A percentile compares a stretch with the other conserved stretches of the same genome.
Conservation (phyloP, 2,329 filamentous ascomycete genomes). For the Fusarium verticillioides region DNA sequence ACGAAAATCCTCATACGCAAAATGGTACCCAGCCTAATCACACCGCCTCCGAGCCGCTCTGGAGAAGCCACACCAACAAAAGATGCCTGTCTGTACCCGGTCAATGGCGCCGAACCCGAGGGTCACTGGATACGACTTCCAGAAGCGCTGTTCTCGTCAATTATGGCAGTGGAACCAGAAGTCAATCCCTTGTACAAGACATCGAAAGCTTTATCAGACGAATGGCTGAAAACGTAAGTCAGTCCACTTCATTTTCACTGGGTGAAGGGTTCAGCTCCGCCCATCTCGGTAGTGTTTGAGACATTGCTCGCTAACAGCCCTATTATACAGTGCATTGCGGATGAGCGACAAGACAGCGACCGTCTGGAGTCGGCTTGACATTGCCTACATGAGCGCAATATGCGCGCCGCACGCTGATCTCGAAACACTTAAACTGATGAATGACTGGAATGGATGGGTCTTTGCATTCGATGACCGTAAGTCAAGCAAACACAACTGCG, state of each 20-base stretch:
- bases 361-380: conserved; percentile 18
- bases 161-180: conserved; percentile 22
- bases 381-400: conserved; percentile 28
- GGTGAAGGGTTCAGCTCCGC: not conserved
- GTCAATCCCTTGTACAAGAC: conserved; percentile 24
- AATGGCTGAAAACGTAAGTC: conserved; percentile 22
- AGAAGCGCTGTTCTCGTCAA: conserved; percentile 23
- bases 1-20: not conserved
- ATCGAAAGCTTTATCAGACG: conserved; percentile 18
- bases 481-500: not conserved
- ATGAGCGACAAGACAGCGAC: conserved; percentile 23
- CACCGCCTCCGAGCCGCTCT: conserved; percentile 22
- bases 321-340: conserved; percentile 4
- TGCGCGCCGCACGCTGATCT: conserved; percentile 23
- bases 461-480: conserved; percentile 27
- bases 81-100: conserved; percentile 1
- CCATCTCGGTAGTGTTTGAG: not conserved
- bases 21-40: conserved; percentile 22
- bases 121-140: conserved; percentile 19
- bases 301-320: conserved; percentile 3
- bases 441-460: conserved; percentile 29
- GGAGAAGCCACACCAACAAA: not conserved
- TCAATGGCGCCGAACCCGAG: not conserved
- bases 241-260: not conserved
- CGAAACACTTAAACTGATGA: conserved; percentile 26